A percentile compares a stretch with the other conserved stretches of the same genome.
These are phyloP conservation scores for Aspergillus jensenii DNA, from an alignment of 2,329 filamentous ascomycete genomes.

Conservation along the genomic window DNA sequence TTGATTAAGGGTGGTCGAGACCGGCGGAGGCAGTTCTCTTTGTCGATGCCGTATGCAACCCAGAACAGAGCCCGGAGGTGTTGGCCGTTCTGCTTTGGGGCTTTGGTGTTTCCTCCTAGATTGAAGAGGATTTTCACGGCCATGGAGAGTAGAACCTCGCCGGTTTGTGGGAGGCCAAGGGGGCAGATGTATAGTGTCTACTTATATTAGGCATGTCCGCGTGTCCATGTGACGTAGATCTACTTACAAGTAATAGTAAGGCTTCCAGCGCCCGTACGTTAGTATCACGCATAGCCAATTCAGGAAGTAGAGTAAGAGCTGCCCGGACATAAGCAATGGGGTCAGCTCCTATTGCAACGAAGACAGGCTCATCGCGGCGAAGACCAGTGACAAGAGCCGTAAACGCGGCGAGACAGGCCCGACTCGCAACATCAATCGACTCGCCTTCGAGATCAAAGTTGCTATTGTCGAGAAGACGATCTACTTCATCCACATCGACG, in stretches of 20 bases:
- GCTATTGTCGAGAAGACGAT: conserved; percentile 4
- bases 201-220: not conserved
- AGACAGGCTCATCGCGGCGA: conserved; percentile 20
- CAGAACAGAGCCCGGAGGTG: conserved; percentile 27
- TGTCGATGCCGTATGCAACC: conserved; percentile 26
- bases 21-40: conserved; percentile 23
- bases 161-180: conserved; percentile 22
- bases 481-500: conserved; percentile 18
- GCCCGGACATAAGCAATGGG: conserved; percentile 18
- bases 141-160: conserved; percentile 22
- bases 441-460: not conserved
- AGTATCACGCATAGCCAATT: conserved; percentile 20
- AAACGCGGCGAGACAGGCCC: conserved; percentile 24
- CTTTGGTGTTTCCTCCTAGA: conserved; percentile 17
- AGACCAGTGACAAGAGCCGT: conserved; percentile 25
- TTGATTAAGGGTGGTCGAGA: conserved; percentile 24
- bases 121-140: conserved; percentile 24
- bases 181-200: conserved; percentile 25
- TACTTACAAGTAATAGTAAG: conserved; percentile 22
- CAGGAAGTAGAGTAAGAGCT: conserved; percentile 19
- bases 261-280: conserved; percentile 24
- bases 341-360: conserved; percentile 21
- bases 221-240: not conserved
- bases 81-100: not conserved
- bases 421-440: conserved; percentile 10